Base-by-base conservation (phyloP, 1,284 basidiomycete species). In the Moesziomyces sp. region DNA sequence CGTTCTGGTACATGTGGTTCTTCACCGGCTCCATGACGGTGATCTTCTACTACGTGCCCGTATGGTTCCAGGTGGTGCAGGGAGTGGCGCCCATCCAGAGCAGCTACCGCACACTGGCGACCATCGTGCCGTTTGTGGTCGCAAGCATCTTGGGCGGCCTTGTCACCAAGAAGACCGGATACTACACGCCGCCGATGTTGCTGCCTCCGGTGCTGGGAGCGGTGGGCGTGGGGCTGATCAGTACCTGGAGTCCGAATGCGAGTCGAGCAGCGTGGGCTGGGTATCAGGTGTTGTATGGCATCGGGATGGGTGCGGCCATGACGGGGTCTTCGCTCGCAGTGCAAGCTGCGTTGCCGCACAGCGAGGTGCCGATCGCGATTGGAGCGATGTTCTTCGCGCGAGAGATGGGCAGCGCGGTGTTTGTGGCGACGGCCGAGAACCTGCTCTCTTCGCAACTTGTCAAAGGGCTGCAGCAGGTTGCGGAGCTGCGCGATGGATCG, bases 11-110 rank as follows among this genome's bases (percentile, higher is more conserved):
- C 53, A 55, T 56, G 60, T 51, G 46, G 42, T 47, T 62, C 35
- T 47, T 62, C 26, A 16, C 40, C 3, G 52, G 51, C 9, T 55
- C 53, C 21, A 68, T 57, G 52, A 57, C 54, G 30, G 28, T 54
- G 30, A 40, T 68, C 14, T 47, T 68, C 58, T 68, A 68, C 54
- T 68, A 68, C 50, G 24, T 68, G n/a, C 58, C 65, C n/a, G 33
- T 61, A 30, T 62, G 46, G 58, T 68, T 68, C 50, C 65, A 68
- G 35, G 58, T 58, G 23, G 50, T 68, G 18, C 30, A 56, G 43
- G 52, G 49, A 5, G 40, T 43, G 9, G 5, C 51, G 7, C 46
- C 52, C 0, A 46, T 66, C 44, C 19, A 49, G 38, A 52, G 51
- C 44, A 55, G 52, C 47, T 66, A 60, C 43, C 52, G 52, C n/a